Conservation (phyloP, 371 early-diverging fungal genomes). For the Mucor velutinosus region DNA sequence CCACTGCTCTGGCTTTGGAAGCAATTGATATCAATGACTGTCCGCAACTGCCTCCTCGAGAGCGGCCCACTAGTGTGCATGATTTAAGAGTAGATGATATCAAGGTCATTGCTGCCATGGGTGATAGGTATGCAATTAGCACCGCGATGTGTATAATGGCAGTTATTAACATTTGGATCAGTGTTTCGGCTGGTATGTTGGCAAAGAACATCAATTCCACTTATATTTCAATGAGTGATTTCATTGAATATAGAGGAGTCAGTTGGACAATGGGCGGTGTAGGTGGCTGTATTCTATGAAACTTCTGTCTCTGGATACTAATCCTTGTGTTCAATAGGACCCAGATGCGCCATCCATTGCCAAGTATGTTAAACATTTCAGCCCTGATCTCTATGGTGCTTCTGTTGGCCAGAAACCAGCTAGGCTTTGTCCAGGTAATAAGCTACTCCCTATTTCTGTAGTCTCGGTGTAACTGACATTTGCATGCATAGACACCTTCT, state of each 20-base stretch:
- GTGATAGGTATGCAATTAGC: constrained; percentile 37
- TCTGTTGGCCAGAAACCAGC: constrained; percentile 30
- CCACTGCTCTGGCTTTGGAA: not conserved
- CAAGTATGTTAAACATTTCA: constrained; percentile 32
- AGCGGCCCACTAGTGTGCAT: constrained; percentile 19
- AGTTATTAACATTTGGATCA: constrained; percentile 4
- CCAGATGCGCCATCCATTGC: constrained; percentile 28
- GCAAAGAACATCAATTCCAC: constrained; percentile 27
- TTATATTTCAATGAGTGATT: constrained; percentile 13
- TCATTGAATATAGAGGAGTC: constrained; percentile 37
- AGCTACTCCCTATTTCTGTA: not conserved
- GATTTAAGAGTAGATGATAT: constrained; percentile 29
- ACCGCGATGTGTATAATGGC: not conserved
- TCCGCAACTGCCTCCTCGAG: constrained; percentile 4
- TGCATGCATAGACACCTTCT: constrained; percentile 25
- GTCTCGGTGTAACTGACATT: not conserved
- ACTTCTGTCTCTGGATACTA: not conserved
- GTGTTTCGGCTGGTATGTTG: constrained; percentile 36
- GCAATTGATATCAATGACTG: constrained; percentile 6
- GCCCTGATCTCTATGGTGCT: constrained; percentile 22
- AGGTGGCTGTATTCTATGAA: not conserved
- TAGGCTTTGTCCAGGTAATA: constrained; percentile 29
- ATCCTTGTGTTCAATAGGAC: constrained; percentile 20
- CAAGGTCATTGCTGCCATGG: constrained; percentile 26
- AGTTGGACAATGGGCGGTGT: constrained; percentile 41